phyloP scores from a whole-genome alignment of 73 alveolate genomes.

The Tetrahymena thermophila region DNA sequence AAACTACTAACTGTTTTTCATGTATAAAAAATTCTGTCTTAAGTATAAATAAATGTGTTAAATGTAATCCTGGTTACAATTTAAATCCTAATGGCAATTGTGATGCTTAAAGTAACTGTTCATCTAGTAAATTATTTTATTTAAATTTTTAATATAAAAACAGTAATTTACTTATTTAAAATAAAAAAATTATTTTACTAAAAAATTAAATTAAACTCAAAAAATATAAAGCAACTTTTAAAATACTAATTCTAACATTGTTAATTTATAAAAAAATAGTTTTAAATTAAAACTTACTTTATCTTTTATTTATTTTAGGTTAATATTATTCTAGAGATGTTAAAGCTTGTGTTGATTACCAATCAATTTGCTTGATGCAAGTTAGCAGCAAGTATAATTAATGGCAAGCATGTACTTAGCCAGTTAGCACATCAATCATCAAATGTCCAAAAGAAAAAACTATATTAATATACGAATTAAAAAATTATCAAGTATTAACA shows the following conservation, averaged over 20 bases:
- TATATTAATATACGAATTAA: neutral
- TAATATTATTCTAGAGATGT: neutral
- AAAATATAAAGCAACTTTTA: no score
- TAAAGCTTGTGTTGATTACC: neutral
- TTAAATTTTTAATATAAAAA: neutral
- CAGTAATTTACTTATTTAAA: no score
- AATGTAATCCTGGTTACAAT: neutral
- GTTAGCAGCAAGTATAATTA: neutral
- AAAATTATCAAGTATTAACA: neutral
- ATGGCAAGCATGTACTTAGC: neutral
- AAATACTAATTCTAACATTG: no score
- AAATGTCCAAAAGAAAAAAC: neutral
- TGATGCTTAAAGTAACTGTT: neutral
- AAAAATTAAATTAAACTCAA: no score
- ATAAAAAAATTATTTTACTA: no score
- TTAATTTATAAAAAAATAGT: neutral
- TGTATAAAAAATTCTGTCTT: neutral
- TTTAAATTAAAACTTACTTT: neutral
- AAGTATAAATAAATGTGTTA: neutral
- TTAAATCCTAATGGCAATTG: neutral
- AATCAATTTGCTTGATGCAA: neutral
- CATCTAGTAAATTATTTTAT: neutral
- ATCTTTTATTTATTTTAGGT: neutral
- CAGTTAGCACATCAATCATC: neutral
- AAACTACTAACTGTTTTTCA: neutral